Base-by-base conservation (phyloP, 192 early-diverging fungal species). In the Coemansia sp. region DNA sequence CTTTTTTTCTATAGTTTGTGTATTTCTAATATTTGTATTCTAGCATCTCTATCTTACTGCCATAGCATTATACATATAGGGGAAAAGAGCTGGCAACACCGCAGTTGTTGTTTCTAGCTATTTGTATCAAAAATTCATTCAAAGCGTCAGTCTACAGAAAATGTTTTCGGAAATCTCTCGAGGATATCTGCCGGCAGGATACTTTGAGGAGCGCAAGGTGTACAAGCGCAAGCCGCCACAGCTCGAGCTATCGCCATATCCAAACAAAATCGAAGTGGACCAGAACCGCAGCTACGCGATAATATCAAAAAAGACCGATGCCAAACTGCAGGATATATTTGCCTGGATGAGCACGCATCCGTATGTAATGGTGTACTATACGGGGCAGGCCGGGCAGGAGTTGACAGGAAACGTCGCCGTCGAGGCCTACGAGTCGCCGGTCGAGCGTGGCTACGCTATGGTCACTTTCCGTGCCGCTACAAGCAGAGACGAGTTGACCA, bases 301-400 rank as follows among this genome's bases (percentile, higher is more conserved):
- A 9, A 3, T 66, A 6, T 55, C 37, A 0, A 52, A 32, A 10
- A 45, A 26, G 18, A 1, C 33, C 9, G 6, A 8, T 14, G 49
- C 58, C 1, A 23, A 49, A 7, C 55, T 69, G n/a, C 11, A 37
- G 1, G 34, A 53, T 22, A 20, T n/a, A 5, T 67, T 58, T 22
- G 40, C 56, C 24, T 73, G 71, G 71, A 73, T 73, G 70, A 56
- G 58, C 41, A 51, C 58, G 9, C 70, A 73, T 25, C 50, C 62
- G 3, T 73, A 73, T 24, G 37, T 73, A 24, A 14, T 35, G 4
- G 46, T 73, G 0, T 39, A 46, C 35, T 36, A 50, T 25, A 32
- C 49, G 2, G 28, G 9, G 15, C n/a, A 14, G 2, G 27, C 1
- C 22, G 29, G 5, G 9, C 1, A 0, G 3, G 22, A 2, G 4